Percentiles rank a stretch among this genome's conserved stretches.
phyloP scores from a whole-genome alignment of 2,329 filamentous ascomycete genomes.

The Endocalyx cinctus region DNA sequence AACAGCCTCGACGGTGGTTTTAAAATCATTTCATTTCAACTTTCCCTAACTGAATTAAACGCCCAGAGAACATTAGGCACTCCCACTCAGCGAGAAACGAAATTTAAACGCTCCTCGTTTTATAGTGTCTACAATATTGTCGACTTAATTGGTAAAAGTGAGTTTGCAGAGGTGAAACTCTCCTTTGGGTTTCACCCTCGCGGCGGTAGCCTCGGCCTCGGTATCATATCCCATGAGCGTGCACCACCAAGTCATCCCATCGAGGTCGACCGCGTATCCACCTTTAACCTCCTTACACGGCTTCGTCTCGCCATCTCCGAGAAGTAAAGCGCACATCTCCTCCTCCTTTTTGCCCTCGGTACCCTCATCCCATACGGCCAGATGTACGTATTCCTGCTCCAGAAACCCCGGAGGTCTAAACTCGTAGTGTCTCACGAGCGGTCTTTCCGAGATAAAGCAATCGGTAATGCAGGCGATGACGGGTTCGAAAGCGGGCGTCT shows the following conservation, averaged over 20 bases:
- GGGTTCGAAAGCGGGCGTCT: not conserved
- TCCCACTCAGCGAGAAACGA: no score
- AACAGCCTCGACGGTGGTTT: no score
- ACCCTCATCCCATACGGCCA: not conserved
- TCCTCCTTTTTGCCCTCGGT: not conserved
- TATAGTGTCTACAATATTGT: no score
- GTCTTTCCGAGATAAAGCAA: not conserved
- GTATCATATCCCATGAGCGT: not conserved
- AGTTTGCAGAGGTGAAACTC: no score
- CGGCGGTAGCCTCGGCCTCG: not conserved
- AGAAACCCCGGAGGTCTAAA: not conserved
- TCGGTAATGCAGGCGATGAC: not conserved
- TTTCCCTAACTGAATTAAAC: no score
- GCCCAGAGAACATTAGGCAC: no score
- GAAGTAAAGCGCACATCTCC: not conserved
- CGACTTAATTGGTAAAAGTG: no score
- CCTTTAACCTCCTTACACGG: not conserved
- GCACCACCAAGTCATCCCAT: not conserved
- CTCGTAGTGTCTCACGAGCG: slow-evolving; percentile 2
- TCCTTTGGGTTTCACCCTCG: no score
- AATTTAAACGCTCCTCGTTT: no score
- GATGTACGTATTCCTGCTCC: not conserved
- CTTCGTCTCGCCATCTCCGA: not conserved
- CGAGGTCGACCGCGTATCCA: not conserved
- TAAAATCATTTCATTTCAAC: no score